Conservation (phyloP, 2,329 filamentous ascomycete genomes). For the Phoma sp. region DNA sequence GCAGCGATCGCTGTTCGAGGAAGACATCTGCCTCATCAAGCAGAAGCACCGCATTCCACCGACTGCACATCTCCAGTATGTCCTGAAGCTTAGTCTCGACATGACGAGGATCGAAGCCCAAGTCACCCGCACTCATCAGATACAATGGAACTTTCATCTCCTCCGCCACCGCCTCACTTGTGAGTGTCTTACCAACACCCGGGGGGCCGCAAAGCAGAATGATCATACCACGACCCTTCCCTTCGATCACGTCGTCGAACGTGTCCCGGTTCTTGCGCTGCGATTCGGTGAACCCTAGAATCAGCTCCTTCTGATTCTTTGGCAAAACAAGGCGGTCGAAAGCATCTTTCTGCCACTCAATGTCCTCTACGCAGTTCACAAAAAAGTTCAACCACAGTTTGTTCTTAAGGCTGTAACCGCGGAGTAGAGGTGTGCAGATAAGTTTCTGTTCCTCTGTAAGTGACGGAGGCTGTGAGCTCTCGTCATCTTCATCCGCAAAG, state of each 20-base stretch:
- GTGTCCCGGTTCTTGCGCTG: slow-evolving; percentile 75
- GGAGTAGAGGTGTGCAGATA: slow-evolving; percentile 78
- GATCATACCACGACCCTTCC: slow-evolving; percentile 85
- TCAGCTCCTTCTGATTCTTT: slow-evolving; percentile 65
- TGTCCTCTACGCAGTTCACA: slow-evolving; percentile 76
- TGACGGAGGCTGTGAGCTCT: slow-evolving; percentile 47
- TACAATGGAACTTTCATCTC: slow-evolving; percentile 82
- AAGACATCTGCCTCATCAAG: slow-evolving; percentile 68
- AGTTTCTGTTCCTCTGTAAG: slow-evolving; percentile 83
- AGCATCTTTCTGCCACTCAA: slow-evolving; percentile 80
- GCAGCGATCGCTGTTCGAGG: slow-evolving; percentile 57
- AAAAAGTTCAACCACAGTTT: slow-evolving; percentile 90
- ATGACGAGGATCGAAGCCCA: slow-evolving; percentile 52
- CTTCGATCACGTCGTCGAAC: slow-evolving; percentile 71
- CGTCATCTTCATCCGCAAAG: slow-evolving; percentile 20
- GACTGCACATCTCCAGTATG: slow-evolving; percentile 56
- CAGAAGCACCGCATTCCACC: slow-evolving; percentile 59
- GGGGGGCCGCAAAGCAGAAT: slow-evolving; percentile 81
- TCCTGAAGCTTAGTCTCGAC: slow-evolving; percentile 55
- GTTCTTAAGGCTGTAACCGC: slow-evolving; percentile 84
- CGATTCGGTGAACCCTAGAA: slow-evolving; percentile 82
- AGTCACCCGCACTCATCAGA: slow-evolving; percentile 75
- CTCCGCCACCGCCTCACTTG: slow-evolving; percentile 83
- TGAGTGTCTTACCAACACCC: slow-evolving; percentile 86
- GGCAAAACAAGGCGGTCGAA: slow-evolving; percentile 80